phyloP scores from a whole-genome alignment of 768 basidiomycete species.

The Hygrocybe punicea region DNA sequence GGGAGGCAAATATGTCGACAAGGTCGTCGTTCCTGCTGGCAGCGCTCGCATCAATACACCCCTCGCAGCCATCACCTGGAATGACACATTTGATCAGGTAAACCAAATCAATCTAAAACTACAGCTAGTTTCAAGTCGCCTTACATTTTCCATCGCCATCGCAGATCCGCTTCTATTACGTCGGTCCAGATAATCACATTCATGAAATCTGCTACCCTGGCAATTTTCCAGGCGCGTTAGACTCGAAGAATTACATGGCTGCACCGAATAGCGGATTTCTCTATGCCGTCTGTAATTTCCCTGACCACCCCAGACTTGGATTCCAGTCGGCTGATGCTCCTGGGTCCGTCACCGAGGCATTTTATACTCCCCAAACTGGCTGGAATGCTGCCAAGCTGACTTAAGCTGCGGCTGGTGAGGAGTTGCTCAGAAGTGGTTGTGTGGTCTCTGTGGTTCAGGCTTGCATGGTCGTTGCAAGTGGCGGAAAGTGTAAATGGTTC shows the following conservation, averaged over 20 bases:
- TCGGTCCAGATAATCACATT: not conserved
- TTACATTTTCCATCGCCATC: not conserved
- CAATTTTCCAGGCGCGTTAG: not conserved
- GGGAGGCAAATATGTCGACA: not conserved
- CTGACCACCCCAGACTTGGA: not conserved
- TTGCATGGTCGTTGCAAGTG: too few relatives aligned
- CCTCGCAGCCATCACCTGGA: not conserved
- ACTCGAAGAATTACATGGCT: not conserved
- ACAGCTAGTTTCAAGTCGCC: not conserved
- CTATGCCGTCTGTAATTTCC: conserved; percentile 1
- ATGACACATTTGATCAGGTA: not conserved
- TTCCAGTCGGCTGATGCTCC: not conserved
- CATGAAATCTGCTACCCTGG: not conserved
- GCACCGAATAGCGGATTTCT: not conserved
- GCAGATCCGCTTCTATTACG: not conserved
- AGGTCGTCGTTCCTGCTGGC: not conserved
- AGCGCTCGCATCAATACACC: not conserved
- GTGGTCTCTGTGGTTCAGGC: too few relatives aligned
- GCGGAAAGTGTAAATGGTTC: too few relatives aligned
- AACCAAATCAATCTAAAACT: not conserved
- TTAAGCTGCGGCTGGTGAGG: not conserved
- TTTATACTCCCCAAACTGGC: not conserved
- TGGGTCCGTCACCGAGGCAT: not conserved
- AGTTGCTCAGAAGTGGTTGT: too few relatives aligned
- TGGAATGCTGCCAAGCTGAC: not conserved